Evolutionary conservation across 2,329 filamentous ascomycete genomes (phyloP).

Genomic region (Diaporthe sp.): DNA sequence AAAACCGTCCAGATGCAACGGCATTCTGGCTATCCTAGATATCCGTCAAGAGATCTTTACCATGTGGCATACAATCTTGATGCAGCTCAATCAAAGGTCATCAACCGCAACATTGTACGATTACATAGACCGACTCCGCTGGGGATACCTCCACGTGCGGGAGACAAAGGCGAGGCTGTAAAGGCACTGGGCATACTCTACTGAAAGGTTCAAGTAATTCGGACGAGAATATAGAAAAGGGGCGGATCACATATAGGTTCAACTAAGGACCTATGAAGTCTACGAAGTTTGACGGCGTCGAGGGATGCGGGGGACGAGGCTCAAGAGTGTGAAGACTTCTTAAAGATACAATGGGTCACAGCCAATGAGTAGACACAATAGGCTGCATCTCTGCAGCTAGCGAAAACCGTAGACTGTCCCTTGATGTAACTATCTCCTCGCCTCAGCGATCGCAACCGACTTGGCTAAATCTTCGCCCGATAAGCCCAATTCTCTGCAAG

Average conservation of each 20-base stretch:
- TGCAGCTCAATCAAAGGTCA: no score
- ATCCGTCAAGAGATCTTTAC: no score
- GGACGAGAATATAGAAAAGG: background rate
- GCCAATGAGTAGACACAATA: background rate
- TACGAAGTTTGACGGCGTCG: no score
- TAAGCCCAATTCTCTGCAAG: background rate
- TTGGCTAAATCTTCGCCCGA: background rate
- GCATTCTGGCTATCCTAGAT: no score
- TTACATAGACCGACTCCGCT: no score
- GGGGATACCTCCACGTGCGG: no score
- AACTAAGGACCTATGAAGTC: background rate
- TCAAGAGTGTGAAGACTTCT: background rate
- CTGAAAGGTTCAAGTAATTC: background rate
- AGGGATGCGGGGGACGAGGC: no score
- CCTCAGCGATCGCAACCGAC: background rate
- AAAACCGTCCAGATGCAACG: no score
- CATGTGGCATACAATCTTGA: no score
- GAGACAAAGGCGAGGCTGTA: no score
- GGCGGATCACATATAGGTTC: background rate
- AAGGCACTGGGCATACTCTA: no score
- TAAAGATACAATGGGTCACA: background rate
- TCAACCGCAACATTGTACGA: no score
- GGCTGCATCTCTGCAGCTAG: background rate
- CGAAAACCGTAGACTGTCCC: background rate
- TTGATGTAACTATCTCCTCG: background rate